Base-by-base conservation (phyloP, 805 yeast species). In the Candida anglica region DNA sequence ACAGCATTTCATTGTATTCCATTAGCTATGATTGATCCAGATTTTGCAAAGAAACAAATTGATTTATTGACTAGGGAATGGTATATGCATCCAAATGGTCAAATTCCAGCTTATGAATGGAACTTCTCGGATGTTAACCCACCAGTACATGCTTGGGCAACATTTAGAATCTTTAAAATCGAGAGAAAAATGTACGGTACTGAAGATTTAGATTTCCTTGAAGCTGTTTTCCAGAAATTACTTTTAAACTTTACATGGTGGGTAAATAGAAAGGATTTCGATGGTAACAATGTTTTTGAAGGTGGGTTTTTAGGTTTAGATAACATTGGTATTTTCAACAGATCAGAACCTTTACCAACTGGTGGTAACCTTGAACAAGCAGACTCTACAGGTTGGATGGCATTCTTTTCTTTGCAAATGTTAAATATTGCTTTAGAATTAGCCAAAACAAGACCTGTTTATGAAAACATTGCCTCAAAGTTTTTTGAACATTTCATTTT, bases 51-150 rank as follows among this genome's bases (percentile, higher is more conserved):
- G 58, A 81, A 77, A 47, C 96, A 88, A 62, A 71, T 88, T 46
- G 95, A 83, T 54, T 65, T 88, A 37, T 66, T 88, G 55, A 82
- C 95, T 19, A 73, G 96, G 52, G 97, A 88, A 60, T 88, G 96
- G 96, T 88, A 88, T 55, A 86, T 87, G 94, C 96, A 91, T 55
- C 96, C 96, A 29, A 88, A 88, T 56, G 97, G 97, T n/a, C 96
- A 89, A 60, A 77, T 87, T 43, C 96, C 97, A 0, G 96, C 96
- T 10, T 88, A 88, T 57, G 97, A 88, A 60, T 88, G 97, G 97
- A 88, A 89, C 56, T 88, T 88, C 51, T 69, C 84, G 41, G 97
- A 88, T 58, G 95, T 89, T n/a, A 88, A 88, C 55, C 97, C 97
- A 1, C 97, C 97, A 0, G 97, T 88, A 22, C 96, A 89, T 56